These are phyloP conservation scores for Coniochaeta sp. DNA, from an alignment of 2,329 filamentous ascomycete species.

Conservation along the genomic window DNA sequence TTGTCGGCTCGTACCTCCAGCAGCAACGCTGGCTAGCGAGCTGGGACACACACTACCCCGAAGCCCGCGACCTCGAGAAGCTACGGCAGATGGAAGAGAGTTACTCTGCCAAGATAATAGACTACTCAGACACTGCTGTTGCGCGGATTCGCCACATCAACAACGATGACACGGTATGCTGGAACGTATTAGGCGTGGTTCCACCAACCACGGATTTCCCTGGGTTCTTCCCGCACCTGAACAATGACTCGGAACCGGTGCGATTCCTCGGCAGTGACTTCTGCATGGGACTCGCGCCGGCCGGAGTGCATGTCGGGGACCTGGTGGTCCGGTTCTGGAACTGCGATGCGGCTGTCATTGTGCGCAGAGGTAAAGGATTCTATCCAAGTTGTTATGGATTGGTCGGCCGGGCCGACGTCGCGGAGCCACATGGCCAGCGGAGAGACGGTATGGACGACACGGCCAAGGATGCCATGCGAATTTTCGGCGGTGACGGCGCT, in stretches of 20 bases:
- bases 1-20: conserved; percentile 7
- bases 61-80: conserved; percentile 1
- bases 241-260: not conserved
- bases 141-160: conserved; percentile 5
- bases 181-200: not conserved
- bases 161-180: not conserved
- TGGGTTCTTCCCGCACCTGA: not conserved
- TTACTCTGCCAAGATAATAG: conserved; percentile 7
- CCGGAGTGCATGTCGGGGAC: conserved; percentile 6
- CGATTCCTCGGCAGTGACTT: conserved; percentile 8
- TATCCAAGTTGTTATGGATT: not conserved
- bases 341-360: conserved; percentile 10
- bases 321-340: conserved; percentile 12
- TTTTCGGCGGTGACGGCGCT: not conserved
- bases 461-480: conserved; percentile 5
- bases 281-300: conserved; percentile 8
- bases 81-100: conserved; percentile 8
- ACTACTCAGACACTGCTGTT: conserved; percentile 3
- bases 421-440: conserved; percentile 3
- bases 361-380: not conserved
- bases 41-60: conserved; percentile 7
- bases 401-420: conserved; percentile 6
- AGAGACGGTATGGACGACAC: conserved; percentile 7
- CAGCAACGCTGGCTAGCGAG: conserved; percentile 7
- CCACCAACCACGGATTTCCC: not conserved